Base-by-base conservation (phyloP, 768 basidiomycete genomes). In the Pleurotus ostreatus region DNA sequence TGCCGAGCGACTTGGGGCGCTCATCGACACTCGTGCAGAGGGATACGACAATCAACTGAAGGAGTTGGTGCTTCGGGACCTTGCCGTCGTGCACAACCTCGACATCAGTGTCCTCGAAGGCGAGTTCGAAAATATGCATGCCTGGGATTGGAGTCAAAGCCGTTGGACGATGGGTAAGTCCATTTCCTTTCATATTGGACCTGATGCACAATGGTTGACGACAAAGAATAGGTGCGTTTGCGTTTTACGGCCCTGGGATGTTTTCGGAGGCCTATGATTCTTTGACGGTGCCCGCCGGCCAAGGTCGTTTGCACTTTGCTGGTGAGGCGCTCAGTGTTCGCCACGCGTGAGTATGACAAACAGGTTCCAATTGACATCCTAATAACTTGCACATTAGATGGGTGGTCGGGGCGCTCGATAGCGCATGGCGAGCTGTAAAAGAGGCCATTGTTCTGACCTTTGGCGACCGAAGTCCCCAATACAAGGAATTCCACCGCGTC, bases 191-290 rank as follows among this genome's bases (percentile, higher is more conserved):
- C 30, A 11, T 9, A 34, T 11, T 34, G 11, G 30, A 34, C 30
- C 30, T 9, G 30, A 9, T 34, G 41, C 20, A 44, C 41, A 5
- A 43, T 25, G 15, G n/a, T n/a, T 44, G 15, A 44, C 20, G 41
- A 4, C 20, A 15, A 5, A 16, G 20, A n/a, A 44, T 46, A 74
- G 77, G 76, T 38, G 73, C 72, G 2, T 76, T 67, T 55, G 77
- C 74, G 0, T 62, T 61, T 58, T 79, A 78, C 44, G 69, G 67
- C 0, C 75, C 78, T 5, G 74, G 74, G 7, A 57, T 73, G 18
- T 77, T 75, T 46, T 55, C 59, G 8, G 58, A 67, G 5, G 30
- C 73, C 38, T 77, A 73, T 56, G 49, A 58, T 1, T 59, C 64
- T 5, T 63, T 76, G 20, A 72, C 57, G 12, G 5, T 22, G 8